Base-by-base conservation (phyloP, 2,329 filamentous ascomycete species). In the Cladophialophora chaetospira region DNA sequence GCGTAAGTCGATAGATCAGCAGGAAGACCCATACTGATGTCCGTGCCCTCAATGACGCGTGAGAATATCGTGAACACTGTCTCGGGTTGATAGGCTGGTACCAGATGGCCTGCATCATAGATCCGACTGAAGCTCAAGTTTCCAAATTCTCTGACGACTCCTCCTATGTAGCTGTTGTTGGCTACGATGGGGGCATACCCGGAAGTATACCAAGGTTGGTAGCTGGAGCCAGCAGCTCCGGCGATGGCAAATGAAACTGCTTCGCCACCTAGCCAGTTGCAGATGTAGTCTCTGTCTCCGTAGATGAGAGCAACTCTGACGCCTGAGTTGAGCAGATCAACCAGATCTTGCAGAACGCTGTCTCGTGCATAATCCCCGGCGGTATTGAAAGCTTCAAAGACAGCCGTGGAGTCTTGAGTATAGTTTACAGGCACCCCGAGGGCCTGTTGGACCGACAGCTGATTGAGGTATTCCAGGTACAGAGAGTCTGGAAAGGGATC, bases 401-500 rank as follows among this genome's bases (percentile, higher is more conserved):
- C 69, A 5, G 66, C 66, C 23, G 65, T 63, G 38, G 70, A 74
- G 21, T 62, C 55, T 49, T 67, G 56, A 0, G 73, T 72, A 57
- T 73, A 76, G 56, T 76, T 75, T n/a, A 75, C 63, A 3, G 68
- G 60, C 0, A 80, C 83, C 8, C 83, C 83, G 57, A 87, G 79
- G 0, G 82, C 82, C 17, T 72, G 64, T 61, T 82, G 82, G 0
- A 86, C 77, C 8, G 73, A 67, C 0, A 77, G 71, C 2, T 75
- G 76, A 69, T 87, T 86, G 23, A 87, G 75, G 65, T 86, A 87
- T n/a, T 77, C 71, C 10, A 72, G 68, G 62, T 79, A 86, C 69
- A 79, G 82, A 0, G 66, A 64, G 61, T 81, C 79, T 0, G 83
- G 83, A 66, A 86, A 86, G 0, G 82, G 82, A 65, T 85, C 80